These are phyloP conservation scores for Fomitopsis serialis DNA, from an alignment of 768 basidiomycete species.

Conservation along the genomic window DNA sequence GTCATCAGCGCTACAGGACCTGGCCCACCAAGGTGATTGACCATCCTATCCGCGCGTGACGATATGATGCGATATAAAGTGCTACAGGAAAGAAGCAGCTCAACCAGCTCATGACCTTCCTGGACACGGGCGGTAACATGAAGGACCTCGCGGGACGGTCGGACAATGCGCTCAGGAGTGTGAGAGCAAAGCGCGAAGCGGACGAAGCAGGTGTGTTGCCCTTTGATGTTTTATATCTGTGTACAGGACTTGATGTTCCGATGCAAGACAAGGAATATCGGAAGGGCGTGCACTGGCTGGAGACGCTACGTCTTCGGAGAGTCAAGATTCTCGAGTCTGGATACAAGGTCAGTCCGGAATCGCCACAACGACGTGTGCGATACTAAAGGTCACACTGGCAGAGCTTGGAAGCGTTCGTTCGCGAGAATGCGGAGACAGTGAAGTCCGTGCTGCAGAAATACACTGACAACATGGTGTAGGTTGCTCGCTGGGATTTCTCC, in stretches of 20 bases:
- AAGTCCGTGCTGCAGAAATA: constrained; percentile 67
- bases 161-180: constrained; percentile 67
- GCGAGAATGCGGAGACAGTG: constrained; percentile 61
- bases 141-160: constrained; percentile 57
- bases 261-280: constrained; percentile 85
- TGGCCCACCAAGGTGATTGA: constrained; percentile 72
- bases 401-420: constrained; percentile 79
- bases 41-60: neutral
- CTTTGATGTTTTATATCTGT: constrained; percentile 35
- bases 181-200: constrained; percentile 82
- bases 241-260: neutral
- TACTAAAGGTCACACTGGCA: constrained; percentile 31
- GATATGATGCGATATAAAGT: neutral
- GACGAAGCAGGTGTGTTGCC: constrained; percentile 75
- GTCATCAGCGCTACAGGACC: constrained; percentile 79
- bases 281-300: constrained; percentile 87
- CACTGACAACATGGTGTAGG: constrained; percentile 75
- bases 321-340: constrained; percentile 81
- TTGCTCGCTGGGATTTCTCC: too few relatives aligned
- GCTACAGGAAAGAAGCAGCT: constrained; percentile 60
- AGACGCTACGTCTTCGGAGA: constrained; percentile 77
- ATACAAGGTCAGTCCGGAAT: constrained; percentile 60
- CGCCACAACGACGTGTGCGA: neutral
- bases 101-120: constrained; percentile 79
- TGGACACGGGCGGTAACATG: constrained; percentile 68